These are phyloP conservation scores for Coemansia sp. DNA, from an alignment of 192 early-diverging fungal species.

Conservation along the genomic window DNA sequence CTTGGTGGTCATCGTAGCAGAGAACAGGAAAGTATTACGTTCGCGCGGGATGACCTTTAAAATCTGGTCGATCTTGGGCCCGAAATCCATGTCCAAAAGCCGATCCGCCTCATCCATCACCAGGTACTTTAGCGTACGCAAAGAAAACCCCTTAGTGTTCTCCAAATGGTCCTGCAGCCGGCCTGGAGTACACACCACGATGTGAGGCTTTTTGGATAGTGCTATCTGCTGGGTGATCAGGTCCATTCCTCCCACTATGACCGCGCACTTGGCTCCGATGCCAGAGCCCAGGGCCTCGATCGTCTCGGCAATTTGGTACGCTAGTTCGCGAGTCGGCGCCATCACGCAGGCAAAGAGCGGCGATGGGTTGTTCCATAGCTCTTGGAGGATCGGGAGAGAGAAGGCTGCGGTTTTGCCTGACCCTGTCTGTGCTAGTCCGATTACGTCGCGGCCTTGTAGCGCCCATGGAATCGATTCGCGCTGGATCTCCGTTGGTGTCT, in stretches of 20 bases:
- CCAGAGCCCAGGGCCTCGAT: slow-evolving; percentile 87
- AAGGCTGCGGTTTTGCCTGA: slow-evolving; percentile 90
- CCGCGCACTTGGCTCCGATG: slow-evolving; percentile 90
- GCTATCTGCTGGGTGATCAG: slow-evolving; percentile 96
- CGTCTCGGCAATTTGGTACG: slow-evolving; percentile 91
- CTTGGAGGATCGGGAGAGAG: slow-evolving; percentile 83
- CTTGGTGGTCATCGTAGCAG: slow-evolving; percentile 98
- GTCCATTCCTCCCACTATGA: slow-evolving; percentile 96
- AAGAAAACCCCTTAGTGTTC: slow-evolving; percentile 97
- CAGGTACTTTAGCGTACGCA: slow-evolving; percentile 89
- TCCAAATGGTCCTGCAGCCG: slow-evolving; percentile 95
- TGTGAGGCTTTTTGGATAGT: slow-evolving; percentile 91
- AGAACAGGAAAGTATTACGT: slow-evolving; percentile 91
- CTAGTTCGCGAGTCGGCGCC: slow-evolving; percentile 96
- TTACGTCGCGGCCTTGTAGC: slow-evolving; percentile 88
- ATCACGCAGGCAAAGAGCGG: slow-evolving; percentile 93
- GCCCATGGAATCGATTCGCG: slow-evolving; percentile 88
- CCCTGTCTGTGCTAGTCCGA: slow-evolving; percentile 97
- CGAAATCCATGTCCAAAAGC: slow-evolving; percentile 93
- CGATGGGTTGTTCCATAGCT: slow-evolving; percentile 84
- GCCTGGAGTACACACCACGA: slow-evolving; percentile 95
- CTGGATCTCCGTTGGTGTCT: slow-evolving; percentile 91
- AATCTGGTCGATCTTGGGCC: slow-evolving; percentile 95
- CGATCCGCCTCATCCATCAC: slow-evolving; percentile 95
- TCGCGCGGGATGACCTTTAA: slow-evolving; percentile 90